Base-by-base conservation (phyloP, 2,329 filamentous ascomycete species). In the Monosporascus cannonballus region DNA sequence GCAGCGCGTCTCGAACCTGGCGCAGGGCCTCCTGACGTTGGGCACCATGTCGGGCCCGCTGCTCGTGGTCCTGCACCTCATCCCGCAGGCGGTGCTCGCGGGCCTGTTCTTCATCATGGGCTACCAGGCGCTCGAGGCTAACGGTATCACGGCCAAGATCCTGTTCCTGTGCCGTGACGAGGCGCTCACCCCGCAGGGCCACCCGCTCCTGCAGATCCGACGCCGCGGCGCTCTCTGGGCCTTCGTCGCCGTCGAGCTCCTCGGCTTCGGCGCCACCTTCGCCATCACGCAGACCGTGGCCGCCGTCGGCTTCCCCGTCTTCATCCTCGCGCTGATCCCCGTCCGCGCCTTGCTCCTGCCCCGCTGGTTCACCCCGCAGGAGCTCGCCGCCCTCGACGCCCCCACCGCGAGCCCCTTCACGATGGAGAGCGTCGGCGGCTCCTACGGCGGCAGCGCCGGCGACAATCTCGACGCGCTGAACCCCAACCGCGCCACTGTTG, bases 71-170 rank as follows among this genome's bases (percentile, higher is more conserved):
- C 74, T 93, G 9, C 85, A 90, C 62, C 78, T 90, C 9, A 89
- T 93, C 59, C 89, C 89, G 0, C 87, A 91, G 64, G 87, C 85
- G 54, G 87, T 92, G 1, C 79, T 93, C 51, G 89, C 88, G 0
- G 89, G 89, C 0, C 77, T 93, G 25, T 93, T 93, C 76, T 92
- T 92, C 71, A 81, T 90, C 66, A 92, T 93, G 89, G 89, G 88
- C 42, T 77, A 89, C 55, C 86, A 92, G 71, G 88, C 88, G 3
- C 80, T 93, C 34, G 79, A 85, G 64, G 85, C 73, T 24, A 93
- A 93, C 65, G 88, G 88, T 22, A 89, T 93, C 64, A 92, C 87
- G 0, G 72, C 78, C 55, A 92, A 92, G 69, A 67, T 92, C 8
- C 67, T 90, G 22, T 92, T 89, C 67, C 76, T 93, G 1, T 70